A percentile compares a stretch with the other conserved stretches of the same genome.
These are phyloP conservation scores for Lentithecium fluviatile DNA, from an alignment of 495 filamentous ascomycete genomes.

Conservation along the genomic window DNA sequence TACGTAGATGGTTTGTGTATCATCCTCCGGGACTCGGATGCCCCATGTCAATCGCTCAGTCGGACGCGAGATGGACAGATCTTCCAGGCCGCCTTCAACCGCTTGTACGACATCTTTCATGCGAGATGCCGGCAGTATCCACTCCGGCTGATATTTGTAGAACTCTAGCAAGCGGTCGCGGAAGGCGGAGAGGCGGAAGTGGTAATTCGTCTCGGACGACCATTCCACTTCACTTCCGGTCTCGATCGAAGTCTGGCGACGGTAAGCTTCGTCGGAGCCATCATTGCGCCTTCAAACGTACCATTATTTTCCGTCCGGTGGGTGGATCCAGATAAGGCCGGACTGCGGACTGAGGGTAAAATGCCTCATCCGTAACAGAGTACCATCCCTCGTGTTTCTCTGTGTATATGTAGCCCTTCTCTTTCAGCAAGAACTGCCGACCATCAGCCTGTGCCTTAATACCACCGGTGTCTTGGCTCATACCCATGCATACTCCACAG, in stretches of 20 bases:
- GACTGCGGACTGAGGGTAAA: slow-evolving; percentile 76
- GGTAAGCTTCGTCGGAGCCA: neutral
- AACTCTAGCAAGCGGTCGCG: slow-evolving; percentile 70
- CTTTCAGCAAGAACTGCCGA: slow-evolving; percentile 60
- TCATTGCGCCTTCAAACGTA: slow-evolving; percentile 25
- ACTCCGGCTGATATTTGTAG: slow-evolving; percentile 69
- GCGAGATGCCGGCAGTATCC: slow-evolving; percentile 65
- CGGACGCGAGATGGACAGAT: slow-evolving; percentile 88
- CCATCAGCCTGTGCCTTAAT: slow-evolving; percentile 16
- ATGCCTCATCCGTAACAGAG: slow-evolving; percentile 92
- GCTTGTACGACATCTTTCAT: slow-evolving; percentile 66
- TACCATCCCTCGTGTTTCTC: slow-evolving; percentile 94
- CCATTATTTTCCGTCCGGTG: slow-evolving; percentile 79
- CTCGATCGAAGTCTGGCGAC: slow-evolving; percentile 64
- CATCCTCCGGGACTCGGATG: slow-evolving; percentile 81
- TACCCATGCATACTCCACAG: slow-evolving; percentile 90
- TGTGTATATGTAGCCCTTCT: slow-evolving; percentile 78
- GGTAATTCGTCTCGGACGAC: slow-evolving; percentile 92
- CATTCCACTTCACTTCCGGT: slow-evolving; percentile 91
- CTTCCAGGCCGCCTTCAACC: slow-evolving; percentile 69
- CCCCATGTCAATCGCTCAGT: slow-evolving; percentile 79
- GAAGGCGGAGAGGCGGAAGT: slow-evolving; percentile 86
- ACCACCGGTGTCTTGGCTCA: slow-evolving; percentile 19
- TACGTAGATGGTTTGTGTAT: slow-evolving; percentile 90
- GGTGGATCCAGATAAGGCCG: slow-evolving; percentile 71